Percentiles rank a stretch among this genome's conserved stretches.
These are phyloP conservation scores for Proliferodiscus dingleyae DNA, from an alignment of 2,329 filamentous ascomycete species.

Conservation along the genomic window DNA sequence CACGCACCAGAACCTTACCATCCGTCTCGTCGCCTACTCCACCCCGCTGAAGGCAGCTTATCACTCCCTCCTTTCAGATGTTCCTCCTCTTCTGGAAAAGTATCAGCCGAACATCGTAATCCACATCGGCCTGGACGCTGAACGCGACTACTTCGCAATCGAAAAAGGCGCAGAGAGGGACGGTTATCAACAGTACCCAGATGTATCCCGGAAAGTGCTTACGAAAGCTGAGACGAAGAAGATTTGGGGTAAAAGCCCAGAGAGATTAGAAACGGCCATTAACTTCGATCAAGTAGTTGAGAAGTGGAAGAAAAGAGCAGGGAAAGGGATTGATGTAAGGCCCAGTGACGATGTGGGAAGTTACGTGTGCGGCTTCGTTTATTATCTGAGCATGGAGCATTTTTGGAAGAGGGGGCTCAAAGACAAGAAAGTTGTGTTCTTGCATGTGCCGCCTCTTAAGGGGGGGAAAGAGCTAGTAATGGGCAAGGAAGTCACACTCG, in stretches of 20 bases:
- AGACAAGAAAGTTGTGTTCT: conserved; percentile 50
- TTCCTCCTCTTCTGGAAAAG: conserved; percentile 49
- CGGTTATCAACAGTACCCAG: conserved; percentile 49
- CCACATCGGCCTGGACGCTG: conserved; percentile 73
- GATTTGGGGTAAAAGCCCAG: conserved; percentile 25
- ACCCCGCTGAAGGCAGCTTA: conserved; percentile 67
- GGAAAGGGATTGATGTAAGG: conserved; percentile 10
- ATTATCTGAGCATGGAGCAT: conserved; percentile 60
- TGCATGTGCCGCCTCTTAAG: conserved; percentile 56
- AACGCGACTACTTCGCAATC: conserved; percentile 58
- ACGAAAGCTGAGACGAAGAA: conserved; percentile 46
- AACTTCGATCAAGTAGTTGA: conserved; percentile 11
- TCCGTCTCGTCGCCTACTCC: conserved; percentile 51
- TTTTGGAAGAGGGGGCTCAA: conserved; percentile 41
- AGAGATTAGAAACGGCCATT: conserved; percentile 9
- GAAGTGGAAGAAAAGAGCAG: conserved; percentile 7
- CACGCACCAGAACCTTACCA: conserved; percentile 37
- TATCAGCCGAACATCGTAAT: conserved; percentile 58
- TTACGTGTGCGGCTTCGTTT: conserved; percentile 73
- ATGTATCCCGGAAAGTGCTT: conserved; percentile 59
- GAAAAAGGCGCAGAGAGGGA: conserved; percentile 66
- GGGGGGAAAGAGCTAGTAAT: conserved; percentile 8
- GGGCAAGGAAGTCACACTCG: conserved; percentile 8
- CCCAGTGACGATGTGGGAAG: conserved; percentile 55
- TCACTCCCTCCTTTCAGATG: conserved; percentile 52